phyloP scores from a whole-genome alignment of 2,329 filamentous ascomycete genomes.

The Corinectria fuckeliana region DNA sequence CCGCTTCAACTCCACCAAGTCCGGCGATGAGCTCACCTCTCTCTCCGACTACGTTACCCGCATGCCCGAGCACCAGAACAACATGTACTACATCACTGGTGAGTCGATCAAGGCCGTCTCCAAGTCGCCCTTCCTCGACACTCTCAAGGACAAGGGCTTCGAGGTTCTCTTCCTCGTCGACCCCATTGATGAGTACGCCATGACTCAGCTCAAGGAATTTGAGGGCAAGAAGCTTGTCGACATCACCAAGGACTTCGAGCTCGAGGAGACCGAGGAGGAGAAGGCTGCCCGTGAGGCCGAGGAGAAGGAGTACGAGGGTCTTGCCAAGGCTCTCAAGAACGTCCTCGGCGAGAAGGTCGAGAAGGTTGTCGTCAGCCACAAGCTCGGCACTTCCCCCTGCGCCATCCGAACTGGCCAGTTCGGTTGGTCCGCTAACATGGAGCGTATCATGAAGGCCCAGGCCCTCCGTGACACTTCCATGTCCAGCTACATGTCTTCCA shows the following conservation, averaged over 20 bases:
- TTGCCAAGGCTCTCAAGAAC: conserved; percentile 98
- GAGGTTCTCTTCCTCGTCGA: conserved; percentile 99
- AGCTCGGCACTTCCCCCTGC: conserved; percentile 92
- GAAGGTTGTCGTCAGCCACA: conserved; percentile 99
- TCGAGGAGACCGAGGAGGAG: conserved; percentile 99
- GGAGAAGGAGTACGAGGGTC: conserved; percentile 96
- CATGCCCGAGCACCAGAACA: conserved; percentile 99
- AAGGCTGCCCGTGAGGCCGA: conserved; percentile 93
- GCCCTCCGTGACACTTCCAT: conserved; percentile 99
- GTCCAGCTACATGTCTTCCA: conserved; percentile 99
- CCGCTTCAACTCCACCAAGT: conserved; percentile 99
- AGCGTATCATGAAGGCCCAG: conserved; percentile 99
- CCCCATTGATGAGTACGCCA: conserved; percentile 99
- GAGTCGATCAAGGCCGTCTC: conserved; percentile 98
- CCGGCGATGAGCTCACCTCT: conserved; percentile 92
- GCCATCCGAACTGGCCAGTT: conserved; percentile 99
- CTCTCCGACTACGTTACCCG: conserved; percentile 97
- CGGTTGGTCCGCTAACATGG: conserved; percentile 99
- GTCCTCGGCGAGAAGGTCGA: conserved; percentile 99
- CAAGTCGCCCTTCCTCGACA: conserved; percentile 98
- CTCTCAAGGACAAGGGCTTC: conserved; percentile 98
- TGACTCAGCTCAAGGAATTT: conserved; percentile 99
- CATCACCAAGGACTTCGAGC: conserved; percentile 99
- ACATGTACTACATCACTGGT: conserved; percentile 99
- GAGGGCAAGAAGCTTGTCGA: conserved; percentile 99